Evolutionary conservation across 2,329 filamentous ascomycete species (phyloP), one percentile per base, ranked within the genome.

Genomic region (Phialophora verrucosa): DNA sequence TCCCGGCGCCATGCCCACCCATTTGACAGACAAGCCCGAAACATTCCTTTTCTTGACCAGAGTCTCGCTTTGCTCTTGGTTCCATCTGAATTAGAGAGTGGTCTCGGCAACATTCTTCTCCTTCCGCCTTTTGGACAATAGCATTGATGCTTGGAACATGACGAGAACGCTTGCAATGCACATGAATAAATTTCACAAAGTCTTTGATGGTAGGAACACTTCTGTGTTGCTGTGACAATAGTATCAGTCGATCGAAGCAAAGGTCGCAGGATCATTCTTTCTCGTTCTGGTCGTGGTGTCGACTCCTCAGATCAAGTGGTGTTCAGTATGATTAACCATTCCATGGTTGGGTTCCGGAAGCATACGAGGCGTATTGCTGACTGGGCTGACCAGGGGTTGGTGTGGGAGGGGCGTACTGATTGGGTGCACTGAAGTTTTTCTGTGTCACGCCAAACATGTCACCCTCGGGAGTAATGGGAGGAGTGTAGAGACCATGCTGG

Each of bases 401-500:
- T 12, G 72, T 73, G 14, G 68, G 69, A 59, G 72, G 69, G 23
- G 66, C 65, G 58, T 64, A 70, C 56, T 70, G 70, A 31, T 68
- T 70, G 4, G 70, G 66, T n/a, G 72, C 73, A 55, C 74, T 71
- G 61, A 75, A 77, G 47, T 75, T 71, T 70, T 77, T 77, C 59
- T 73, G 73, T 50, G 74, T 73, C 69, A 76, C 75, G 55, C 74
- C 74, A 64, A 79, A 81, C 4, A 74, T 78, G 58, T 78, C 78
- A 32, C 64, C 66, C 20, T 73, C 71, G 7, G 80, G 80, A 0
- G 80, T 82, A 65, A 82, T 81, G 17, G 80, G 80, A 32, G 80
- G 80, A n/a, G 80, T 82, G 61, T 81, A 77, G 64, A 82, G 81
- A 20, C 80, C 80, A 68, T 81, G 71, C 57, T 70, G 70, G 23